Evolutionary conservation across 805 yeast genomes (phyloP).

Genomic region (Kuraishia piskuri): DNA sequence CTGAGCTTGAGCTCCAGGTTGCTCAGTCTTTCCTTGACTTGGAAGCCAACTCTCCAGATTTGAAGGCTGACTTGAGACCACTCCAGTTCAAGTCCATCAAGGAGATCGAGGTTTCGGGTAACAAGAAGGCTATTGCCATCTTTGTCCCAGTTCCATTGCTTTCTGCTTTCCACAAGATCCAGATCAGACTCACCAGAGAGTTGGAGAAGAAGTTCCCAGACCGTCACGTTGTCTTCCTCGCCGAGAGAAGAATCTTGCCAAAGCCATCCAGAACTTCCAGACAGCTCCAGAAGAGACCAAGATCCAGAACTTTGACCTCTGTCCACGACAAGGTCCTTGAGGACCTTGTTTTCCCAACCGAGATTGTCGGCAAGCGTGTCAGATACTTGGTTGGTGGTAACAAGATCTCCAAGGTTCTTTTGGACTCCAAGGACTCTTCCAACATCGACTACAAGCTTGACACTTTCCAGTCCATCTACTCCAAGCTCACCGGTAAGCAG

Average conservation of each 20-base stretch:
- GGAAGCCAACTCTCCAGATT: slow-evolving; percentile 88
- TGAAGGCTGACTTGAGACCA: slow-evolving; percentile 96
- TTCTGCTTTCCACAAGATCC: slow-evolving; percentile 92
- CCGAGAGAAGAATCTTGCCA: slow-evolving; percentile 99
- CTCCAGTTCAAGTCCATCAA: slow-evolving; percentile 97
- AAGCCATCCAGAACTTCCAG: slow-evolving; percentile 95
- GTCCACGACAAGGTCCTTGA: slow-evolving; percentile 98
- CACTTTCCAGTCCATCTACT: slow-evolving; percentile 98
- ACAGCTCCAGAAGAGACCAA: slow-evolving; percentile 97
- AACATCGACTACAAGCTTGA: slow-evolving; percentile 98
- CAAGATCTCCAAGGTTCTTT: slow-evolving; percentile 95
- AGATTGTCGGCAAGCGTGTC: slow-evolving; percentile 98
- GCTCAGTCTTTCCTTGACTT: slow-evolving; percentile 97
- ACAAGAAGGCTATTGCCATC: slow-evolving; percentile 97
- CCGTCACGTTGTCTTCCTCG: slow-evolving; percentile 98
- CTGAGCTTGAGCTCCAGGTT: slow-evolving; percentile 98
- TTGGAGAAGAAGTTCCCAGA: slow-evolving; percentile 99
- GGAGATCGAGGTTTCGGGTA: slow-evolving; percentile 96
- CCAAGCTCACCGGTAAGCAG: slow-evolving; percentile 98
- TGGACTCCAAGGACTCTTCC: slow-evolving; percentile 96
- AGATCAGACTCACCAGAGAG: slow-evolving; percentile 96
- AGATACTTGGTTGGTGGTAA: slow-evolving; percentile 98
- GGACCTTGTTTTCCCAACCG: slow-evolving; percentile 99
- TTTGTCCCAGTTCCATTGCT: slow-evolving; percentile 97
- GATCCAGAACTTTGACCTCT: slow-evolving; percentile 98